Percentiles rank a stretch among this genome's conserved stretches.
Evolutionary conservation across 495 filamentous ascomycete species (phyloP).

Genomic region (Tuber calosporum): DNA sequence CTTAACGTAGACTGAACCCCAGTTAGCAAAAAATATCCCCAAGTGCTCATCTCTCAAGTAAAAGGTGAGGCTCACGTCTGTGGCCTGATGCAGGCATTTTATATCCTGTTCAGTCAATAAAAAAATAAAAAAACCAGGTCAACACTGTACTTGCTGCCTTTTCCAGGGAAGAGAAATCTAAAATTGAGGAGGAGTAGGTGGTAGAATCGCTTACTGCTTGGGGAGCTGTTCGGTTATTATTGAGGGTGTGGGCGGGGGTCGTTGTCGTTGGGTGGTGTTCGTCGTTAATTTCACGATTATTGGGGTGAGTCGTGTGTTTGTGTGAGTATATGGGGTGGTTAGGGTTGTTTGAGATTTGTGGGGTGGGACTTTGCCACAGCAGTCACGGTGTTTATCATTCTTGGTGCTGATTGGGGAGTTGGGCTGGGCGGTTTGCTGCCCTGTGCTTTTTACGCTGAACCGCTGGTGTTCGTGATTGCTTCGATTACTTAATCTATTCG

Average conservation of each 20-base stretch:
- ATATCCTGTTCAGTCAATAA: constrained; percentile 8
- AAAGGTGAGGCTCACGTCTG: constrained; percentile 30
- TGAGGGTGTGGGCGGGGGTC: constrained; percentile 6
- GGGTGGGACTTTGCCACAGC: constrained; percentile 2
- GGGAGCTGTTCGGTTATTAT: constrained; percentile 7
- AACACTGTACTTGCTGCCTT: constrained; percentile 4
- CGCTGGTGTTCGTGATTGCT: neutral
- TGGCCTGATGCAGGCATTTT: constrained; percentile 40
- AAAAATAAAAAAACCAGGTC: neutral
- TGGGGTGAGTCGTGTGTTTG: neutral
- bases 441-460: neutral
- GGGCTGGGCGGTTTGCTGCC: neutral
- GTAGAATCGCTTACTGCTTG: constrained; percentile 18
- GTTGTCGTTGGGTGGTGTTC: constrained; percentile 19
- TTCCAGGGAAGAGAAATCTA: neutral
- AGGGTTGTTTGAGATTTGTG: constrained; percentile 17
- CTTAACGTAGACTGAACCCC: constrained; percentile 36
- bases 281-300: constrained; percentile 4
- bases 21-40: constrained; percentile 17
- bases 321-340: neutral
- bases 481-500: neutral
- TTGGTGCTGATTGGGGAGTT: too few species aligned
- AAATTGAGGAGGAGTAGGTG: neutral
- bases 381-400: neutral
- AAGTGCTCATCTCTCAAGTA: neutral